Evolutionary conservation across 1,284 basidiomycete genomes (phyloP), one percentile per base, ranked within the genome.

Genomic region (Rhodotorula mucilaginosa): DNA sequence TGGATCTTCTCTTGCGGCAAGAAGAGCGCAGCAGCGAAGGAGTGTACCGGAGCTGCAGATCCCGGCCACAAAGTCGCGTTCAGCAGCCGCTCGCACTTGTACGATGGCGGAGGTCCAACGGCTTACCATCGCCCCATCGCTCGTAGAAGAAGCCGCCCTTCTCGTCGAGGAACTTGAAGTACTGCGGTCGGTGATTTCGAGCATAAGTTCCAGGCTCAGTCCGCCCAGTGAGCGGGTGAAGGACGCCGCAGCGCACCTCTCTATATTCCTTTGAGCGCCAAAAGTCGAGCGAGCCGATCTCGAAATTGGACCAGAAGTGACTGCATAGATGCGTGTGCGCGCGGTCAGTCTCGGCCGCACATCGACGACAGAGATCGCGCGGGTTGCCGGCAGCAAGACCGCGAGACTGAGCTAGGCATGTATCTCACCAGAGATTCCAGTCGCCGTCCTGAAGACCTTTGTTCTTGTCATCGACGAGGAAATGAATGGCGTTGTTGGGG

Each of bases 61-160:
- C 48, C 8, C 26, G 26, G 39, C 18, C 21, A 29, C 16, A 46
- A 15, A 26, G 26, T 3, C n/a, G 21, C 12, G 39, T n/a, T 46
- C 4, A 44, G n/a, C 34, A 44, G 23, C 12, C 21, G 29, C 8
- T 5, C 16, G n/a, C 18, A 19, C 21, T 12, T 16, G 46, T 31
- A 10, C 18, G 23, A 19, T 18, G 3, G 12, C 6, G 39, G 31
- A 21, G 5, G n/a, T 7, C 6, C 5, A 2, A 31, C 3, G 3
- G 39, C 68, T 16, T 8, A 65, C 68, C 62, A 79, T 93, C 92
- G 61, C 92, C 92, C 91, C 90, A 91, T 64, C 90, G 84, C 85
- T 92, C 90, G 77, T 92, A 92, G 62, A 79, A 79, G 79, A 92
- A 92, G 10, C 92, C 92, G 39, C 93, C 93, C 65, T 86, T 87